A percentile compares a stretch with the other conserved stretches of the same genome.
These are phyloP conservation scores for Tanacetum coccineum DNA, from an alignment of 129 eudicot species.

Conservation along the genomic window DNA sequence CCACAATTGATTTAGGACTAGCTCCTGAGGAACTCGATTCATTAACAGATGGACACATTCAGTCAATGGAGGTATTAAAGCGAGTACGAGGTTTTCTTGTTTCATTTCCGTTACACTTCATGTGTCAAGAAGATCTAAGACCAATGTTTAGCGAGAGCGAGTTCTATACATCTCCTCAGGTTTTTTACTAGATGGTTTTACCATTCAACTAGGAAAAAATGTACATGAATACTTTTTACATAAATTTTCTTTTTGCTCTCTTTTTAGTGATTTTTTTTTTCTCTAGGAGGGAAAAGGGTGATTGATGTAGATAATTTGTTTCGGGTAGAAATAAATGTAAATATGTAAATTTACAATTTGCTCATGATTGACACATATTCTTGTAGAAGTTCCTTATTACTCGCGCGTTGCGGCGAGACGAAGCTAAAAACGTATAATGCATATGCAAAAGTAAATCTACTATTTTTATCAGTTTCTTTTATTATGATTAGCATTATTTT, in stretches of 20 bases:
- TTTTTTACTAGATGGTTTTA: slow-evolving; percentile 48
- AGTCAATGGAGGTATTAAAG: slow-evolving; percentile 52
- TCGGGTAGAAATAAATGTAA: slow-evolving; percentile 27
- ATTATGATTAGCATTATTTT: no score
- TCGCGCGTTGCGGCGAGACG: no score
- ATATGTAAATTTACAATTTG: slow-evolving; percentile 23
- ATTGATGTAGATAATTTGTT: slow-evolving; percentile 23
- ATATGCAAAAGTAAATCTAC: no score
- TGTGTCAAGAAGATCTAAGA: slow-evolving; percentile 84
- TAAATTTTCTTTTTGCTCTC: background rate
- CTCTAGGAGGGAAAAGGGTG: slow-evolving; percentile 21
- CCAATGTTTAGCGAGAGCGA: slow-evolving; percentile 83
- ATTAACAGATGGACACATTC: slow-evolving; percentile 33
- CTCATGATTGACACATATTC: slow-evolving; percentile 8
- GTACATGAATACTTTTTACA: slow-evolving; percentile 15
- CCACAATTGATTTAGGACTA: slow-evolving; percentile 90
- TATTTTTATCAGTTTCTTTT: no score
- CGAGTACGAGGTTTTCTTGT: slow-evolving; percentile 67
- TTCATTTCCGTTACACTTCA: slow-evolving; percentile 80
- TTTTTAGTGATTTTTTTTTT: background rate
- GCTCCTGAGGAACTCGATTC: slow-evolving; percentile 54
- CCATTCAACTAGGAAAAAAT: slow-evolving; percentile 21
- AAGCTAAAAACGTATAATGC: no score
- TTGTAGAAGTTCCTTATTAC: no score
- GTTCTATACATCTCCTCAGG: slow-evolving; percentile 85